A percentile compares a stretch with the other conserved stretches of the same genome.
Evolutionary conservation across 257 asterid species (phyloP).

Genomic region (Echites panduratus): DNA sequence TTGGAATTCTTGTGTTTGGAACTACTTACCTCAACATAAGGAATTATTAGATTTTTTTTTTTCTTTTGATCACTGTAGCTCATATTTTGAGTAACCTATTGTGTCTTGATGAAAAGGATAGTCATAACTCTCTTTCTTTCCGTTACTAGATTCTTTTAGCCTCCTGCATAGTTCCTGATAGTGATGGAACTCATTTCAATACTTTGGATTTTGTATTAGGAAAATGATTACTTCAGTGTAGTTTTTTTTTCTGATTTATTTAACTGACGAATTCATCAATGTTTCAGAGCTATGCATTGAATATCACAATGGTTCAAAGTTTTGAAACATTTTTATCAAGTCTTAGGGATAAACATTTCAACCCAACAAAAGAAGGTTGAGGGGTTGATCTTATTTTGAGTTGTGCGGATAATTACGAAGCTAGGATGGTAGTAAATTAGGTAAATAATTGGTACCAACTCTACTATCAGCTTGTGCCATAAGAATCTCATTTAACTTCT

Average conservation of each 20-base stretch:
- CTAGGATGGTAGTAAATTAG: too few species aligned
- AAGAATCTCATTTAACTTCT: too few species aligned
- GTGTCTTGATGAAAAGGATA: too few species aligned
- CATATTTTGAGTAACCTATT: too few species aligned
- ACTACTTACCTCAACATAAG: neutral
- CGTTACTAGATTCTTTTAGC: too few species aligned
- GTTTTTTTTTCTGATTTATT: neutral
- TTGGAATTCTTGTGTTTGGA: neutral
- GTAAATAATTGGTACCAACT: slow-evolving; percentile 30
- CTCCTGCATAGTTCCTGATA: neutral
- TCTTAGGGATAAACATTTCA: slow-evolving; percentile 62
- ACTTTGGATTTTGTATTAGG: neutral
- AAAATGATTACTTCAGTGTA: neutral
- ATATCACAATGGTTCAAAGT: slow-evolving; percentile 90
- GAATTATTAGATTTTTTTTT: neutral
- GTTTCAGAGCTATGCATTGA: slow-evolving; percentile 86
- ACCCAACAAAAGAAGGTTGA: too few species aligned
- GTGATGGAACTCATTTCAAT: neutral
- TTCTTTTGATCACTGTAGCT: too few species aligned
- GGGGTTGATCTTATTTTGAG: slow-evolving; percentile 95
- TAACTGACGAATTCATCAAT: slow-evolving; percentile 17
- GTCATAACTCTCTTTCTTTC: too few species aligned
- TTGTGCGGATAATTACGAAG: slow-evolving; percentile 98
- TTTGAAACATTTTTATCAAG: slow-evolving; percentile 89
- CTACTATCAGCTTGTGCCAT: too few species aligned